phyloP scores from a whole-genome alignment of 352 stramenopile genomes.

The Pythium guiyangense region DNA sequence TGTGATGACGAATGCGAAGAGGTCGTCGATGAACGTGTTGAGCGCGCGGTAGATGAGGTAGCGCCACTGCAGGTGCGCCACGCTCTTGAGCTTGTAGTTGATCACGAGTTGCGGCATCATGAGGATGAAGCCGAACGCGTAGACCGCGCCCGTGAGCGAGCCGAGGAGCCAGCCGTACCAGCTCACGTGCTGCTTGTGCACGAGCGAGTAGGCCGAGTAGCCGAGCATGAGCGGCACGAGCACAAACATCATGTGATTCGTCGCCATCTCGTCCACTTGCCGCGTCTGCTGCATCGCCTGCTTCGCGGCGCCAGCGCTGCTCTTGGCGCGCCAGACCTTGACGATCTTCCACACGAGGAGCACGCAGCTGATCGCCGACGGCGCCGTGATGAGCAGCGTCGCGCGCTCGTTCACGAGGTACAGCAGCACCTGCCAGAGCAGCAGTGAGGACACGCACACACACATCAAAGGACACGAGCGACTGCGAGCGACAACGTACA shows the following conservation, averaged over 20 bases:
- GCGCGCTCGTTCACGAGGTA: constrained; percentile 95
- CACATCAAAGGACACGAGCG: neutral
- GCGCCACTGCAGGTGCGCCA: constrained; percentile 91
- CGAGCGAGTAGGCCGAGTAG: constrained; percentile 74
- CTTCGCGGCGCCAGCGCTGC: constrained; percentile 3
- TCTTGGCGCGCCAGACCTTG: constrained; percentile 47
- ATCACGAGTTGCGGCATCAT: constrained; percentile 93
- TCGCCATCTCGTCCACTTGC: constrained; percentile 80
- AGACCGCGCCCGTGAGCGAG: constrained; percentile 84
- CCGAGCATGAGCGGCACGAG: constrained; percentile 72
- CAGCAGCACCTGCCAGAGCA: constrained; percentile 70
- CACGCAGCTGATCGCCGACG: constrained; percentile 53
- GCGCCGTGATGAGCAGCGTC: constrained; percentile 89
- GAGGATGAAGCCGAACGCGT: constrained; percentile 89
- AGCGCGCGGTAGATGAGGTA: constrained; percentile 93
- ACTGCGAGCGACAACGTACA: constrained; percentile 12
- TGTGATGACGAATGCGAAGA: constrained; percentile 90
- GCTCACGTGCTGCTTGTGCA: constrained; percentile 78
- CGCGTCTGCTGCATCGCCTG: constrained; percentile 43
- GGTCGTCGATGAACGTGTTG: constrained; percentile 92
- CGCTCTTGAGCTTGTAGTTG: constrained; percentile 91
- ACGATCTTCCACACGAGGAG: constrained; percentile 90
- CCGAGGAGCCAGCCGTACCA: constrained; percentile 87
- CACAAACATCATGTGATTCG: constrained; percentile 72
- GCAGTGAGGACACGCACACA: neutral